Percentiles rank a stretch among this genome's conserved stretches.
Evolutionary conservation across 495 filamentous ascomycete species (phyloP).

Genomic region (Margaritispora aquatica): DNA sequence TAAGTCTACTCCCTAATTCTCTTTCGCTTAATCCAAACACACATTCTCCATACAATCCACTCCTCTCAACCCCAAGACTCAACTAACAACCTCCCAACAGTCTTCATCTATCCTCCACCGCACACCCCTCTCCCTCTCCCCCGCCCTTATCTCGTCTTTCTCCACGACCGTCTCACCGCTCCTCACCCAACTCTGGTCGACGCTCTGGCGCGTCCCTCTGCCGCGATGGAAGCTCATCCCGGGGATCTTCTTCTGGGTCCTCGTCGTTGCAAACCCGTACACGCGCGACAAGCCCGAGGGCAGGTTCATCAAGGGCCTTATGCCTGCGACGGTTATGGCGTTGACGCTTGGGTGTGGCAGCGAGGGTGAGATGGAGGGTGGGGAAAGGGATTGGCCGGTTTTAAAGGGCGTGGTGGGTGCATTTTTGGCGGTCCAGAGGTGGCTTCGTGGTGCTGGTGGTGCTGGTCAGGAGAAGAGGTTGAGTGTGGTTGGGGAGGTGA

Average conservation of each 20-base stretch:
- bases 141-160: neutral
- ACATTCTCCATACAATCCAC: too few species aligned
- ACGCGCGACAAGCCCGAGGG: conserved; percentile 12
- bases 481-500: too few species aligned
- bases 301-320: conserved; percentile 18
- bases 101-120: conserved; percentile 12
- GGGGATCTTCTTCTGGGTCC: conserved; percentile 16
- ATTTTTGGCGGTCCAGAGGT: conserved; percentile 18
- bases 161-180: too few species aligned
- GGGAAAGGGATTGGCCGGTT: conserved; percentile 13
- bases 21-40: too few species aligned
- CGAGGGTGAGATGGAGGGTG: too few species aligned
- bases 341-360: conserved; percentile 8
- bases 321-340: conserved; percentile 2
- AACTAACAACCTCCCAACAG: too few species aligned
- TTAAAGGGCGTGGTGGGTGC: conserved; percentile 4
- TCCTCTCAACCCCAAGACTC: too few species aligned
- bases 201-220: conserved; percentile 17
- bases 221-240: conserved; percentile 20
- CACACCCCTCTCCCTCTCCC: conserved; percentile 15
- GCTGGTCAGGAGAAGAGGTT: too few species aligned
- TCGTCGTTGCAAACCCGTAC: conserved; percentile 11
- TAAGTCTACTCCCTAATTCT: too few species aligned
- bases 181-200: conserved; percentile 12
- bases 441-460: too few species aligned